A percentile compares a stretch with the other conserved stretches of the same genome.
These are phyloP conservation scores for Pneumocystis wakefieldiae DNA, from an alignment of 1,139 yeast genomes.

Conservation along the genomic window DNA sequence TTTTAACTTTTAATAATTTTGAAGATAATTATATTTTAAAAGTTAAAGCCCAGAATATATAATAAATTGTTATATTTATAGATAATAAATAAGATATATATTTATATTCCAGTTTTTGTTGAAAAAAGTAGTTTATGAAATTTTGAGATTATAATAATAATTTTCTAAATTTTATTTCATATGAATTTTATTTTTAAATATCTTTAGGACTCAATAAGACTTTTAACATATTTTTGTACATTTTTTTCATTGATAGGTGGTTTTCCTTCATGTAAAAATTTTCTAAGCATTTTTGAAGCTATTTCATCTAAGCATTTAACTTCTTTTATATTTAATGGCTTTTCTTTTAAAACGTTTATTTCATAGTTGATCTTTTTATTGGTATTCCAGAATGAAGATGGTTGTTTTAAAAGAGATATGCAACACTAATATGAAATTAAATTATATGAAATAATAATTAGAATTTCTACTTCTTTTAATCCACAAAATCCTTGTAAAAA, in stretches of 20 bases:
- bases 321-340: background rate
- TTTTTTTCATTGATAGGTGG: background rate
- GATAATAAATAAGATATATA: background rate
- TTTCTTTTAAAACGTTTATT: background rate
- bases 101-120: background rate
- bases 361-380: background rate
- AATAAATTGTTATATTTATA: background rate
- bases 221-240: background rate
- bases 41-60: background rate
- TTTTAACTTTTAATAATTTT: no score
- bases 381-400: background rate
- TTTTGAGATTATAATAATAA: background rate
- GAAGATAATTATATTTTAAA: background rate
- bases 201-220: background rate
- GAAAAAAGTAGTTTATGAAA: background rate
- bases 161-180: background rate
- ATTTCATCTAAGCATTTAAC: background rate
- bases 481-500: slow-evolving; percentile 69
- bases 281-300: background rate
- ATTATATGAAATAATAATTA: background rate
- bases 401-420: background rate
- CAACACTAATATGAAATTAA: background rate
- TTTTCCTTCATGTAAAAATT: background rate
- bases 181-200: background rate
- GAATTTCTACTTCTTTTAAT: background rate